Evolutionary conservation across 2,329 filamentous ascomycete genomes (phyloP).

Genomic region (Cercospora sp.): DNA sequence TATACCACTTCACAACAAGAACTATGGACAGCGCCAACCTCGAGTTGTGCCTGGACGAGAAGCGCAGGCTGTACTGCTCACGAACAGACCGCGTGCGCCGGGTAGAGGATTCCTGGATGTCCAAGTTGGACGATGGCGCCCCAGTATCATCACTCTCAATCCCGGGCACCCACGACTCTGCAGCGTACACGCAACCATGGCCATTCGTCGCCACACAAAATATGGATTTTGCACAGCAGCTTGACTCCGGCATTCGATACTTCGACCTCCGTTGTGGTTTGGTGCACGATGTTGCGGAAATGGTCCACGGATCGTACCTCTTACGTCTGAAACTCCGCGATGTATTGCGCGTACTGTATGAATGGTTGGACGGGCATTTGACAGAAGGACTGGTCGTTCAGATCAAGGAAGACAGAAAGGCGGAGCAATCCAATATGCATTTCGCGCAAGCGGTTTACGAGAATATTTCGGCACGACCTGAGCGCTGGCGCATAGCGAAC

Average conservation of each 20-base stretch:
- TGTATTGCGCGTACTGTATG: conserved; percentile 35
- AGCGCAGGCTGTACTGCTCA: background rate
- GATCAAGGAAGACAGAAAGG: conserved; percentile 39
- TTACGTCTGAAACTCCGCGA: conserved; percentile 35
- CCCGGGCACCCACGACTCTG: conserved; percentile 41
- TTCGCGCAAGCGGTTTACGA: conserved; percentile 44
- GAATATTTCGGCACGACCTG: conserved; percentile 29
- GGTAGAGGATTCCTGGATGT: conserved; percentile 22
- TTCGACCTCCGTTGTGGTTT: conserved; percentile 42
- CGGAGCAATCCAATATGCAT: conserved; percentile 35
- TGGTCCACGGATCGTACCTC: conserved; percentile 40
- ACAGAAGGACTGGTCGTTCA: conserved; percentile 39
- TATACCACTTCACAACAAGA: background rate
- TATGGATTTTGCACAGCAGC: conserved; percentile 34
- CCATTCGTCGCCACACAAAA: conserved; percentile 40
- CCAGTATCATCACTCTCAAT: conserved; percentile 37
- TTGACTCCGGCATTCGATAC: conserved; percentile 40
- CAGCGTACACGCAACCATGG: conserved; percentile 39
- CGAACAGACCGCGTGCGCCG: background rate
- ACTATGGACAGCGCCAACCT: background rate
- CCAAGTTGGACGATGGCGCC: conserved; percentile 26
- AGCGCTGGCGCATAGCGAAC: conserved; percentile 38
- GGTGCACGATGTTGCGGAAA: conserved; percentile 35
- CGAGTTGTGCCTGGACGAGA: background rate
- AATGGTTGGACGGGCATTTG: conserved; percentile 34